Conservation (phyloP, 768 basidiomycete genomes). For the Ramaria rubella region DNA sequence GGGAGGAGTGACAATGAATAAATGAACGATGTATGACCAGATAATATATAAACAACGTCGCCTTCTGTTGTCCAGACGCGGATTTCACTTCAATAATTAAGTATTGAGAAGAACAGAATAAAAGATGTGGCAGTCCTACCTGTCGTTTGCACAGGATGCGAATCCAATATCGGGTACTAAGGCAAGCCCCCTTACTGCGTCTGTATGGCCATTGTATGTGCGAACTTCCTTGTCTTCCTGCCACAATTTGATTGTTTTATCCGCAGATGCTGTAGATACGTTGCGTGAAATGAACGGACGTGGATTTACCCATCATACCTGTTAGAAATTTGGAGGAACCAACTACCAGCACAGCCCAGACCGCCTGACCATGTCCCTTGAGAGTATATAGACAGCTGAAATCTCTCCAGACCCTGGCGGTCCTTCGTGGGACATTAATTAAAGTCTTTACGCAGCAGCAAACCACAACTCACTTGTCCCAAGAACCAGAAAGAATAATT, state of each 20-base stretch:
- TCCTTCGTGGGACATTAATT: conserved; percentile 40
- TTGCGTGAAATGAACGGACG: too few species aligned
- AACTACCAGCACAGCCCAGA: conserved; percentile 86
- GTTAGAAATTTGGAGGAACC: conserved; percentile 75
- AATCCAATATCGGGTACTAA: conserved; percentile 83
- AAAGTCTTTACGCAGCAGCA: neutral
- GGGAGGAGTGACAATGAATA: conserved; percentile 84
- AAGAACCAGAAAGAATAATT: conserved; percentile 86
- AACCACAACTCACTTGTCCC: conserved; percentile 73
- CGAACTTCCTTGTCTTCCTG: conserved; percentile 63
- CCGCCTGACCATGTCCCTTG: conserved; percentile 82
- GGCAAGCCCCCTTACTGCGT: conserved; percentile 84
- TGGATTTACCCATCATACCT: conserved; percentile 40
- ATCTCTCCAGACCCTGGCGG: conserved; percentile 90
- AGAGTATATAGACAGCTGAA: conserved; percentile 68
- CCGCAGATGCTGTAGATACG: conserved; percentile 79
- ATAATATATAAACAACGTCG: conserved; percentile 68
- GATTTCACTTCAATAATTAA: conserved; percentile 56
- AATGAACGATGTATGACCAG: conserved; percentile 95
- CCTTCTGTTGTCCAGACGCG: conserved; percentile 87
- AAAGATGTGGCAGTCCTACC: conserved; percentile 35
- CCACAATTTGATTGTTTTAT: conserved; percentile 92
- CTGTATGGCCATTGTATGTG: conserved; percentile 81
- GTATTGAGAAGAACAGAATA: neutral
- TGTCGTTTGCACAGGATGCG: conserved; percentile 93